Percentiles rank a stretch among this genome's conserved stretches.
Evolutionary conservation across 192 early-diverging fungal genomes (phyloP).

Genomic region (Funneliformis geosporum): DNA sequence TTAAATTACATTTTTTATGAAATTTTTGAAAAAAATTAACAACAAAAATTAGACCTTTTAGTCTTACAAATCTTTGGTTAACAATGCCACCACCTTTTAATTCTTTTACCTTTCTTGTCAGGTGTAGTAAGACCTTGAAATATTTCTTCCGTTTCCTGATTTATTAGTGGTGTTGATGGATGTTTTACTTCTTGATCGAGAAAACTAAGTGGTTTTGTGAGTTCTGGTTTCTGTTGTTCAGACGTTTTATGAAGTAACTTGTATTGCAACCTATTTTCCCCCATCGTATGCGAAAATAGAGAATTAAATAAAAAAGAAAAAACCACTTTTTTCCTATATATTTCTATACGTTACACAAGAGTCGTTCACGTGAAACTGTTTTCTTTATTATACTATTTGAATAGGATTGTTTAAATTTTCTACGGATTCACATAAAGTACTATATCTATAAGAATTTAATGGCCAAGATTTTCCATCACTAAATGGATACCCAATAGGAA

Average conservation of each 20-base stretch:
- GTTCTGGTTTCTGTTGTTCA: neutral
- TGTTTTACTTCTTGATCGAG: neutral
- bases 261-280: neutral
- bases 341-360: neutral
- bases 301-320: too few species aligned
- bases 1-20: neutral
- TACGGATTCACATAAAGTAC: slow-evolving; percentile 28
- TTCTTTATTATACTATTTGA: neutral
- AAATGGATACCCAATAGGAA: slow-evolving; percentile 50
- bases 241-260: neutral
- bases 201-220: neutral
- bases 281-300: too few species aligned
- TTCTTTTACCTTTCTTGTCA: too few species aligned
- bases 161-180: neutral
- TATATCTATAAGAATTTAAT: slow-evolving; percentile 29
- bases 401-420: slow-evolving; percentile 10
- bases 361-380: neutral
- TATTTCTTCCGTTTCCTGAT: neutral
- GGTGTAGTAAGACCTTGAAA: neutral
- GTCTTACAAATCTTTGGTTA: neutral
- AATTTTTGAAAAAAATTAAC: too few species aligned
- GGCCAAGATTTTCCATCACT: slow-evolving; percentile 28
- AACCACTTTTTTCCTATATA: neutral
- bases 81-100: neutral
- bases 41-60: neutral